A percentile compares a stretch with the other conserved stretches of the same genome.
These are phyloP conservation scores for Ajuga chamaepitys DNA, from an alignment of 257 asterid genomes.

Conservation along the genomic window DNA sequence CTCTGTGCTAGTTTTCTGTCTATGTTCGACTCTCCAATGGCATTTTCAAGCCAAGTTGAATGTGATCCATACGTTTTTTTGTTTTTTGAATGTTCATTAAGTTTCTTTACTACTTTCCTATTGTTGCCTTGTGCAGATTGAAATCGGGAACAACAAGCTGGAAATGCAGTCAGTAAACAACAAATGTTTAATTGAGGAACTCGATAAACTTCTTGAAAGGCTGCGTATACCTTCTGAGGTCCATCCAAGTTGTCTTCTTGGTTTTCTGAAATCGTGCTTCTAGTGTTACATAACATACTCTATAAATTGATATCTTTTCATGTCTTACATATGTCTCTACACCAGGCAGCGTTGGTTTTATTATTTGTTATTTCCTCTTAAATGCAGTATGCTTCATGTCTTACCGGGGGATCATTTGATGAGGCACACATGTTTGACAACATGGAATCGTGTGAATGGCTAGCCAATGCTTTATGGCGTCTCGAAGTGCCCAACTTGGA, in stretches of 20 bases:
- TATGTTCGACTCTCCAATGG: background rate
- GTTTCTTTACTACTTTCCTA: background rate
- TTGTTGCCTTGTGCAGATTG: conserved; percentile 59
- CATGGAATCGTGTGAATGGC: conserved; percentile 96
- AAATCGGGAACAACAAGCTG: conserved; percentile 87
- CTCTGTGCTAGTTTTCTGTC: conserved; percentile 4
- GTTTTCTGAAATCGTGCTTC: background rate
- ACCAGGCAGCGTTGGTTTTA: conserved; percentile 8
- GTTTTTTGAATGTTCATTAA: background rate
- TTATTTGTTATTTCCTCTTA: conserved; percentile 11
- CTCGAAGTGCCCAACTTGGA: conserved; percentile 84
- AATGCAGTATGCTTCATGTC: conserved; percentile 66
- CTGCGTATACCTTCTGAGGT: conserved; percentile 86
- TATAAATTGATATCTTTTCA: background rate
- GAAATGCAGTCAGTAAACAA: conserved; percentile 97
- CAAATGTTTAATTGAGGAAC: conserved; percentile 82
- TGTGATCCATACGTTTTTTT: conserved; percentile 1
- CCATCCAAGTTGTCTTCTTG: conserved; percentile 6
- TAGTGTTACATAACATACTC: background rate
- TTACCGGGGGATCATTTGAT: conserved; percentile 81
- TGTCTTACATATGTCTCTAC: background rate
- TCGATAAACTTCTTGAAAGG: conserved; percentile 83
- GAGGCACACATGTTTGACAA: conserved; percentile 85
- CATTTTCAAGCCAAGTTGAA: background rate
- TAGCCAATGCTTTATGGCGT: conserved; percentile 53